phyloP scores from a whole-genome alignment of 495 filamentous ascomycete species.

The Tuber aestivum region DNA sequence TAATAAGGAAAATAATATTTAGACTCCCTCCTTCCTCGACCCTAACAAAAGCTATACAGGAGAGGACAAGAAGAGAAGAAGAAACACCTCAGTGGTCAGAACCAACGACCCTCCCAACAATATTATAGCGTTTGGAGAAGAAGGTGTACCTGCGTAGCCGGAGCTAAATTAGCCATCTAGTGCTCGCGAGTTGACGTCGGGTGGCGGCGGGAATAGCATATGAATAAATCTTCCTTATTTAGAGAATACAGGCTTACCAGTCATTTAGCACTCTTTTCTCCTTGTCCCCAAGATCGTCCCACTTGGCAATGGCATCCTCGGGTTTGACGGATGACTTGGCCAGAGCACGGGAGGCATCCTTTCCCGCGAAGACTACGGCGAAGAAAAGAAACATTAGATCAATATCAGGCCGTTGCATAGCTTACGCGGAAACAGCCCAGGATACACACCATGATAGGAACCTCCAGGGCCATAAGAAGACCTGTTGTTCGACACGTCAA shows the following conservation, averaged over 20 bases:
- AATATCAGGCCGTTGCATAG: background rate
- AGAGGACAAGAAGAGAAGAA: background rate
- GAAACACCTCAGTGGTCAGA: conserved; percentile 43
- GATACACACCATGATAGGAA: conserved; percentile 68
- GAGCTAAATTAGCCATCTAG: background rate
- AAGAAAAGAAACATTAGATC: conserved; percentile 5
- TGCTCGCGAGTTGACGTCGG: background rate
- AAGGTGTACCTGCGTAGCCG: conserved; percentile 58
- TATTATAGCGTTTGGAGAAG: conserved; percentile 92
- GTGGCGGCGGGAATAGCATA: background rate
- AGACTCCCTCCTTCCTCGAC: background rate
- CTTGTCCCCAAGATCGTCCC: conserved; percentile 79
- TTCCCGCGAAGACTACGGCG: conserved; percentile 78
- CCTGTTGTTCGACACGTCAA: conserved; percentile 82
- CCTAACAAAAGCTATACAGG: background rate
- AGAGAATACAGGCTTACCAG: conserved; percentile 51
- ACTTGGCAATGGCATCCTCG: conserved; percentile 77
- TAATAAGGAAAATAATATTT: background rate
- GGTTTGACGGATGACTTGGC: conserved; percentile 77
- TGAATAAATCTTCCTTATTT: background rate
- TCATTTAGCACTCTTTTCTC: conserved; percentile 78
- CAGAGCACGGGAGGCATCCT: conserved; percentile 86
- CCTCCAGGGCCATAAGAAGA: conserved; percentile 65
- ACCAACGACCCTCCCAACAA: conserved; percentile 71
- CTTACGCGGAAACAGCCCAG: conserved; percentile 8